Evolutionary conservation across 257 asterid genomes (phyloP).

Genomic region (Penstemon barbatus): DNA sequence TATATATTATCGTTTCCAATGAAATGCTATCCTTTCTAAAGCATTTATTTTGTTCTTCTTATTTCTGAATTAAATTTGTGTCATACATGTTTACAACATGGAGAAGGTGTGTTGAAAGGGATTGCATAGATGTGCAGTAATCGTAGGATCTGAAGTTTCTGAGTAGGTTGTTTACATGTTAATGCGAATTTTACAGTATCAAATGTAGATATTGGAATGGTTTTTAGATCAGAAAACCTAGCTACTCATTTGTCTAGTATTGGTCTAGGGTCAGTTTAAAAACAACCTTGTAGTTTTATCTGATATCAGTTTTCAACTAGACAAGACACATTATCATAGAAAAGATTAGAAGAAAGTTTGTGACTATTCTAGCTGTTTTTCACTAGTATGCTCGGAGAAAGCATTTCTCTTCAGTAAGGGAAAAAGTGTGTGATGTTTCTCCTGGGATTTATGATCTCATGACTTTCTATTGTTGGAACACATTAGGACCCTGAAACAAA

Average conservation of each 20-base stretch:
- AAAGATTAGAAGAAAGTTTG: not conserved
- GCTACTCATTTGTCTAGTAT: too few species aligned
- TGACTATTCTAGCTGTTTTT: conserved; percentile 14
- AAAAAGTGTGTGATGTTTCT: not conserved
- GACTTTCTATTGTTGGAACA: conserved; percentile 29
- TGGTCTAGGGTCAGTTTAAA: too few species aligned
- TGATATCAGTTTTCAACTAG: too few species aligned
- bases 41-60: not conserved
- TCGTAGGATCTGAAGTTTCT: not conserved
- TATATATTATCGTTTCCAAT: conserved; percentile 17
- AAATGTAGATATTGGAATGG: too few species aligned
- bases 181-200: too few species aligned
- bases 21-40: not conserved
- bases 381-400: conserved; percentile 9
- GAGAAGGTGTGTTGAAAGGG: not conserved
- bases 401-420: conserved; percentile 7
- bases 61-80: not conserved
- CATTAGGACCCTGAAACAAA: conserved; percentile 92
- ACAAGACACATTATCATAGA: too few species aligned
- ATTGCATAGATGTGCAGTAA: not conserved
- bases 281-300: too few species aligned
- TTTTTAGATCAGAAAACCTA: too few species aligned
- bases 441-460: conserved; percentile 21
- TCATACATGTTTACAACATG: not conserved
- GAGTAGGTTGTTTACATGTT: too few species aligned